These are phyloP conservation scores for Skeletonema grethae DNA, from an alignment of 108 stramenopile species.

Conservation along the genomic window DNA sequence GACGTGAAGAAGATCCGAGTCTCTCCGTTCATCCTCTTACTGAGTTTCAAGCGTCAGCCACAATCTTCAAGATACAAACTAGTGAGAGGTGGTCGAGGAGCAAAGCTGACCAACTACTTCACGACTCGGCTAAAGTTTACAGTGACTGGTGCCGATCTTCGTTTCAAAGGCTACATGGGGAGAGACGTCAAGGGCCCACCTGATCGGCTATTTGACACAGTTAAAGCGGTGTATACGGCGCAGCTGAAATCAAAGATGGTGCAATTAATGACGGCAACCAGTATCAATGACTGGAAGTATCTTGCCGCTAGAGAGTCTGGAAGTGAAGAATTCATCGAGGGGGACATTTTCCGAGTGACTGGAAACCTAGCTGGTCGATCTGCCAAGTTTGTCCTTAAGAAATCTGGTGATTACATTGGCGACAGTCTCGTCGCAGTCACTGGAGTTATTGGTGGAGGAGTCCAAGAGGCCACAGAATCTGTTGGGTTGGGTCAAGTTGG, in stretches of 20 bases:
- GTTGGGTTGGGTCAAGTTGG: conserved; percentile 81
- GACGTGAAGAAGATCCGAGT: conserved; percentile 70
- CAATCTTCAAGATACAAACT: conserved; percentile 63
- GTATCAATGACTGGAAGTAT: conserved; percentile 85
- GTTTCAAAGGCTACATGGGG: conserved; percentile 74
- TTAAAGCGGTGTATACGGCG: conserved; percentile 73
- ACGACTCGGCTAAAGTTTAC: conserved; percentile 79
- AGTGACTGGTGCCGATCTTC: conserved; percentile 74
- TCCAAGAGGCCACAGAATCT: conserved; percentile 70
- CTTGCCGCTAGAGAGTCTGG: conserved; percentile 80
- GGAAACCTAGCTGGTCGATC: conserved; percentile 84
- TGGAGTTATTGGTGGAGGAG: conserved; percentile 63
- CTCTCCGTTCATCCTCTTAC: conserved; percentile 73
- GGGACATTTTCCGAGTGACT: conserved; percentile 81
- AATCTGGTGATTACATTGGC: conserved; percentile 69
- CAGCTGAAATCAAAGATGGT: conserved; percentile 83
- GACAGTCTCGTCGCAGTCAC: conserved; percentile 64
- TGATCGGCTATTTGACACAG: conserved; percentile 74
- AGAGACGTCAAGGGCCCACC: conserved; percentile 75
- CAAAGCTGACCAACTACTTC: conserved; percentile 81
- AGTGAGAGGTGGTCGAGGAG: conserved; percentile 55
- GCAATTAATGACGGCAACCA: conserved; percentile 75
- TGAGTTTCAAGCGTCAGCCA: conserved; percentile 84
- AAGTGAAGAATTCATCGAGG: conserved; percentile 84
- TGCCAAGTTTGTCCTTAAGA: conserved; percentile 67